These are phyloP conservation scores for Chlorella sorokiniana DNA, from an alignment of 139 green algal genomes.

Conservation along the genomic window DNA sequence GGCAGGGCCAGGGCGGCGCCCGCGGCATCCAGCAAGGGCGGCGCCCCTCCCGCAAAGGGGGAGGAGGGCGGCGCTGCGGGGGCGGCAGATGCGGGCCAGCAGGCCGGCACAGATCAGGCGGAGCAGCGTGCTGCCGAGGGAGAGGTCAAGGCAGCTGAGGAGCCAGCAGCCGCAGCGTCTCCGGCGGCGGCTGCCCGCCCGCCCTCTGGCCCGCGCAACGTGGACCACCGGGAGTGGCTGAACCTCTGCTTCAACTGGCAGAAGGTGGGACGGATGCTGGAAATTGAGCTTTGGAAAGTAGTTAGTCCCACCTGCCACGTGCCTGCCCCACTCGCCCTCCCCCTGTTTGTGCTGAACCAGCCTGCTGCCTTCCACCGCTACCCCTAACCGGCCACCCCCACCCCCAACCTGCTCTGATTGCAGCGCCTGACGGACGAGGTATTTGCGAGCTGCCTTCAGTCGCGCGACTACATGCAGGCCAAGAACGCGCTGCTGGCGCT, in stretches of 20 bases:
- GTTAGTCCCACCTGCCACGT: no score
- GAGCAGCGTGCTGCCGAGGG: not conserved
- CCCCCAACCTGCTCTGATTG: not conserved
- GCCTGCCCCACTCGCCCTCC: not conserved
- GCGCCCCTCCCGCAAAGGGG: not conserved
- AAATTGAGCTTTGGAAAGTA: not conserved
- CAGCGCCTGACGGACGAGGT: conserved; percentile 37
- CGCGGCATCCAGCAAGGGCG: not conserved
- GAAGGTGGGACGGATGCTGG: not conserved
- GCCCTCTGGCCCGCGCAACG: not conserved
- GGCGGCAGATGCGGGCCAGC: not conserved
- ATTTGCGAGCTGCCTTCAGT: conserved; percentile 47
- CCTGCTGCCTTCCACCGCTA: not conserved
- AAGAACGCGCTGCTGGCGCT: conserved; percentile 65
- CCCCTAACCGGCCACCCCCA: not conserved
- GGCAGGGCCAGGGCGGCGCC: not conserved
- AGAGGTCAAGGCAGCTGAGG: not conserved
- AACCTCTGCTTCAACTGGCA: conserved; percentile 38
- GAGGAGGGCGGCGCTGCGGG: not conserved
- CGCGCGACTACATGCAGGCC: conserved; percentile 58
- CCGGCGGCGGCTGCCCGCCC: not conserved
- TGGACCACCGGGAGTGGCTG: conserved; percentile 23
- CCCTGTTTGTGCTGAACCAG: not conserved
- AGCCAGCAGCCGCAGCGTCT: not conserved
- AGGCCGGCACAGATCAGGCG: no score